Base-by-base conservation (phyloP, 2,329 filamentous ascomycete species). In the Pestalotiopsis sp. region DNA sequence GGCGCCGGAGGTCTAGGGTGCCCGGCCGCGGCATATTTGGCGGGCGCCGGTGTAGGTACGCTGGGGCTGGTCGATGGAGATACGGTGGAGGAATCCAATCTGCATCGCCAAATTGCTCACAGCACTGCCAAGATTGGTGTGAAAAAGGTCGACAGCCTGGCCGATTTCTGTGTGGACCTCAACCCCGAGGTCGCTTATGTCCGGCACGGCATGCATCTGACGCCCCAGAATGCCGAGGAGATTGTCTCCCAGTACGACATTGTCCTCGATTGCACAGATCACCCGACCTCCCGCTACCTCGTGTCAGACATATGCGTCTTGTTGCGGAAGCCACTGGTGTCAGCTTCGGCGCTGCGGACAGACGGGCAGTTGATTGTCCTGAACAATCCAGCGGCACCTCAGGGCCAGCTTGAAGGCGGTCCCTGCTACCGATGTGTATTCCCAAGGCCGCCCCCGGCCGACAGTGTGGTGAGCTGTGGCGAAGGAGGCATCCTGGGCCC, bases 341-440 rank as follows among this genome's bases (percentile, higher is more conserved):
- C 94, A 3, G 96, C 95, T 1, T 97, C 95, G 0, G 95, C 96
- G 0, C 87, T 98, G 27, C 90, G 93, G 20, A 94, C 92, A 0
- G 95, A 97, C 68, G 96, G 96, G 2, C 95, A 98, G 80, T 86
- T 98, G 3, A 93, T 97, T 74, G 88, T 97, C 0, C 86, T 98
- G 65, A 98, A 98, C 80, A 90, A 91, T 69, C 95, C 95, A 1
- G 89, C 93, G 0, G 82, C 84, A 7, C 83, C 88, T 2, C 84
- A 86, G 11, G 91, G 90, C 1, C 80, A 89, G 65, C 67, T 77
- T 2, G 76, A 81, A 0, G 91, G 92, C 0, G 93, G 94, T 0
- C 95, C 95, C 0, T 99, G 96, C 80, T 99, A 99, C 80, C 88
- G 96, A 57, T 99, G 96, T 77, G 88, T 98, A 13, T 99, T 97